phyloP scores from a whole-genome alignment of 306 rosid genomes.

The Vigna radiata region DNA sequence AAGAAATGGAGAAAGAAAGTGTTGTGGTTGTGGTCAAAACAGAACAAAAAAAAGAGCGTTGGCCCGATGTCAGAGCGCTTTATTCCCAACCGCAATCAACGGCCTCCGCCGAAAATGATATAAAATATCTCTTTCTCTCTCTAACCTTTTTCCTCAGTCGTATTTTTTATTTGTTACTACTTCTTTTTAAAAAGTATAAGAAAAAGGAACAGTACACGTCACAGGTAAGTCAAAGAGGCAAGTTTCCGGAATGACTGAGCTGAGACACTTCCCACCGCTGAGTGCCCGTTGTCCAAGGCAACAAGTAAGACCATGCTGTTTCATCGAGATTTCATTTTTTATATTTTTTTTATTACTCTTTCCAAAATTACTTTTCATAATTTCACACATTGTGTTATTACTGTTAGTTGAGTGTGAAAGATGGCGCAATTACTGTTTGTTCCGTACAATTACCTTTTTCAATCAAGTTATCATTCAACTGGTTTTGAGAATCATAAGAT shows the following conservation, averaged over 20 bases:
- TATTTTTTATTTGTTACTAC: background rate
- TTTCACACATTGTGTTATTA: background rate
- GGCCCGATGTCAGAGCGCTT: slow-evolving; percentile 65
- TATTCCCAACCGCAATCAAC: slow-evolving; percentile 99
- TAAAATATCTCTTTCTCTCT: slow-evolving; percentile 6
- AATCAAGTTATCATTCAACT: background rate
- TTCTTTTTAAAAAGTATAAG: slow-evolving; percentile 37
- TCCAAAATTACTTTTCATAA: no score
- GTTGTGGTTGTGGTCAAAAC: slow-evolving; percentile 64
- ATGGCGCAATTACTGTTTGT: background rate
- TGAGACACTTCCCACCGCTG: slow-evolving; percentile 40
- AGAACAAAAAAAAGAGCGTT: slow-evolving; percentile 40
- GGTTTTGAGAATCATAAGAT: background rate
- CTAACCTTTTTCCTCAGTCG: background rate
- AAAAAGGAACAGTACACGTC: slow-evolving; percentile 47
- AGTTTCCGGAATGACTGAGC: slow-evolving; percentile 57
- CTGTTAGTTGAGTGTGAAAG: background rate
- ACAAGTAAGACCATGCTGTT: no score
- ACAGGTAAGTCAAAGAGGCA: slow-evolving; percentile 58
- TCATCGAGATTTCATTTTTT: no score
- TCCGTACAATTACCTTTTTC: background rate
- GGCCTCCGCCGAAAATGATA: slow-evolving; percentile 71
- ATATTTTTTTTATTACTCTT: no score
- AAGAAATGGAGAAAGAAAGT: slow-evolving; percentile 24
- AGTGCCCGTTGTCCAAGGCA: background rate